These are phyloP conservation scores for Colletotrichum neosansevieriae DNA, from an alignment of 2,329 filamentous ascomycete genomes.

Conservation along the genomic window DNA sequence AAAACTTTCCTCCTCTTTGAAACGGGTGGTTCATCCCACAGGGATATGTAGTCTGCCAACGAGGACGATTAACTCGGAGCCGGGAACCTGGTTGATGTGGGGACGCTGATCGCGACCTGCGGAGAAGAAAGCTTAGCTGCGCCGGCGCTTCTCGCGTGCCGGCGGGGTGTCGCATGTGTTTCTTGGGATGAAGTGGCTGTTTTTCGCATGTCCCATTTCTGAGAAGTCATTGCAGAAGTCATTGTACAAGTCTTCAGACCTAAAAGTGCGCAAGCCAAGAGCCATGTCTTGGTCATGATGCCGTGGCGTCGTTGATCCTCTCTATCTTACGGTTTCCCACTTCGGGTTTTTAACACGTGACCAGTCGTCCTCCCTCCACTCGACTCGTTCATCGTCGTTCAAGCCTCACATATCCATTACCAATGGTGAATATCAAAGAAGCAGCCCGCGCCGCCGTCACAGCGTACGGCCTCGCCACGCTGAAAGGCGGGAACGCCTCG, in stretches of 20 bases:
- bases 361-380: accelerated
- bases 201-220: no score
- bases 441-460: slow-evolving; percentile 22
- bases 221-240: no score
- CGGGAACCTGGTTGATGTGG: neutral
- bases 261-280: no score
- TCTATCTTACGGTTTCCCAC: no score
- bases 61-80: neutral
- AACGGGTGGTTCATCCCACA: slow-evolving; percentile 24
- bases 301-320: no score
- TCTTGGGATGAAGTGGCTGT: neutral
- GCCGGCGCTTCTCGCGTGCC: neutral
- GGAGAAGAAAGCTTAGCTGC: neutral
- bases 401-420: accelerated
- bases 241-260: no score
- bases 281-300: no score
- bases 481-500: slow-evolving; percentile 18
- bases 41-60: neutral
- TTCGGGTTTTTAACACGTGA: no score
- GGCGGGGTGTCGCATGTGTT: neutral
- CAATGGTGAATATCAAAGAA: slow-evolving; percentile 32
- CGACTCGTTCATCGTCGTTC: accelerated
- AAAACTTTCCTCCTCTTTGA: neutral
- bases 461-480: slow-evolving; percentile 21
- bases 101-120: neutral